Evolutionary conservation across 257 asterid genomes (phyloP).

Genomic region (Striga asiatica): DNA sequence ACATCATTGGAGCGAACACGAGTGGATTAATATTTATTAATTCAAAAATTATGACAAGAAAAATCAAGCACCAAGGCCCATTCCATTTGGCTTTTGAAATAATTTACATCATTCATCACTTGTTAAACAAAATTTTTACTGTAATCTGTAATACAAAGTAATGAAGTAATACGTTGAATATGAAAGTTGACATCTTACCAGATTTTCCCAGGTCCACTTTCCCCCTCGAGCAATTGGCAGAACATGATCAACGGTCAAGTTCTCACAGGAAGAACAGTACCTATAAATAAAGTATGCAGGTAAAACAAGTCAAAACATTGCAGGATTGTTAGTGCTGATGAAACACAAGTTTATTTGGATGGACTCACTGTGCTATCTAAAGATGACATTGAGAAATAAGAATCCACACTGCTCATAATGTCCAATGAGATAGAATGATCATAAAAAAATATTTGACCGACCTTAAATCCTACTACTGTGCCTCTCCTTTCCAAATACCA

Average conservation of each 20-base stretch:
- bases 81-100: background rate
- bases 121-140: background rate
- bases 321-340: no score
- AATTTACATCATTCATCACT: background rate
- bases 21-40: no score
- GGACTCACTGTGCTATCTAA: no score
- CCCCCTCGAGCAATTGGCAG: constrained; percentile 81
- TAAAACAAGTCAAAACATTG: background rate
- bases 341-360: no score
- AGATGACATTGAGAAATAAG: no score
- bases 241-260: constrained; percentile 81
- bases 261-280: constrained; percentile 64
- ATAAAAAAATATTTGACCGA: background rate
- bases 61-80: background rate
- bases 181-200: constrained; percentile 39
- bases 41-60: no score
- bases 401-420: no score
- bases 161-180: background rate
- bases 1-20: no score
- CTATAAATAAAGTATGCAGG: constrained; percentile 26
- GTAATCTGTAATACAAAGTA: background rate
- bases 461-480: background rate
- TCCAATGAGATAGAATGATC: no score
- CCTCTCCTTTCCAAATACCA: background rate
- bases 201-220: constrained; percentile 93